A percentile compares a stretch with the other conserved stretches of the same genome.
Evolutionary conservation across 2,329 filamentous ascomycete genomes (phyloP).

Genomic region (Allantophomopsis cytisporea): DNA sequence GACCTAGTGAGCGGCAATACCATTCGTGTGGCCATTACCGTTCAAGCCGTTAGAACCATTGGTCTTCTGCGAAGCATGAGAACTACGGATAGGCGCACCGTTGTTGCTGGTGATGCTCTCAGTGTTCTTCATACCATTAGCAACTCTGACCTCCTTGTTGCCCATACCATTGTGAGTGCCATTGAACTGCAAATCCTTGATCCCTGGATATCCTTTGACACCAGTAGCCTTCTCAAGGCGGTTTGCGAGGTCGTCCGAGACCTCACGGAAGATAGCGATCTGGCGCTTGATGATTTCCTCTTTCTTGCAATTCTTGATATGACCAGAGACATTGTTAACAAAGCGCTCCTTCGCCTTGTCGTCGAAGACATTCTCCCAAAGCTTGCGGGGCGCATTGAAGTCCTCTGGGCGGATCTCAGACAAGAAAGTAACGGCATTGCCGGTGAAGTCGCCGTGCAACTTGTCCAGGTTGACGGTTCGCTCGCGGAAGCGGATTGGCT

Average conservation of each 20-base stretch:
- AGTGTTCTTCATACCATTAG: constrained; percentile 33
- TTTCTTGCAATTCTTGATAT: constrained; percentile 43
- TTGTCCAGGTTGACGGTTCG: constrained; percentile 23
- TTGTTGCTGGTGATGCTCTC: constrained; percentile 25
- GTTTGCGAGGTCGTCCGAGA: constrained; percentile 40
- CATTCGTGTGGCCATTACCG: no score
- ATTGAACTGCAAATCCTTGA: constrained; percentile 39
- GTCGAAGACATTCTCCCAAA: constrained; percentile 50
- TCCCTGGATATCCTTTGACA: constrained; percentile 44
- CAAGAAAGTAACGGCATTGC: constrained; percentile 22
- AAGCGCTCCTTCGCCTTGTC: constrained; percentile 42
- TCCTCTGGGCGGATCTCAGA: constrained; percentile 24
- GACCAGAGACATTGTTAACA: constrained; percentile 43
- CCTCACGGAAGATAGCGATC: constrained; percentile 52
- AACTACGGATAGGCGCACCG: constrained; percentile 24
- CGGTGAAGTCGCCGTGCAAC: constrained; percentile 23
- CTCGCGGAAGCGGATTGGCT: constrained; percentile 20
- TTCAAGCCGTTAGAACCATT: no score
- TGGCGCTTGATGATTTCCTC: constrained; percentile 49
- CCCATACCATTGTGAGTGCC: constrained; percentile 48
- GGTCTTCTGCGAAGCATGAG: no score
- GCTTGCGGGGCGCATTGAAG: constrained; percentile 33
- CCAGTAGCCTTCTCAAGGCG: constrained; percentile 49
- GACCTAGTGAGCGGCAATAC: no score
- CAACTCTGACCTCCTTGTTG: constrained; percentile 26